Evolutionary conservation across 2,329 filamentous ascomycete species (phyloP), one percentile per base, ranked within the genome.

Genomic region (Epichloe festucae): DNA sequence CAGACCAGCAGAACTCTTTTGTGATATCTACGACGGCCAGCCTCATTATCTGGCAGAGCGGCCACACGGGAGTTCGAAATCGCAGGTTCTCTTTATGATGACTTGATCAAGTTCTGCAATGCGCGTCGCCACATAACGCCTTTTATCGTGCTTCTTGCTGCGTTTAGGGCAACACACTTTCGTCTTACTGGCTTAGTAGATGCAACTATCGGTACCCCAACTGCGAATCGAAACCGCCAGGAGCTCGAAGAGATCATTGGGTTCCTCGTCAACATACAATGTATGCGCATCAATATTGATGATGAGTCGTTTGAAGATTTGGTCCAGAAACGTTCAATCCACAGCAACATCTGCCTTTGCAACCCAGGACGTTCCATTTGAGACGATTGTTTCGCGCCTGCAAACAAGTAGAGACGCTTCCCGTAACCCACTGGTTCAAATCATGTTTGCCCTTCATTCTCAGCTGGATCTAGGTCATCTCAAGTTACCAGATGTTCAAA

Each of bases 221-320:
- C 54, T 3, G 57, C 60, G 1, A 62, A 61, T 10, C 56, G 60
- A 0, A 54, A 60, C 15, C 45, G 57, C 2, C 46, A 46, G 17
- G 60, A 62, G 17, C 12, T 62, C 0, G 50, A 61, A 27, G 46
- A 58, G 12, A 54, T 60, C 0, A 55, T 62, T 7, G 61, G 59
- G 1, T 60, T 59, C 53, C 62, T 63, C 15, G 61, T 62, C 44
- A 62, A 61, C 34, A 53, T 55, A 0, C 61, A 63, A 35, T 63
- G 61, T 15, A 58, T 63, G 21, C 52, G 60, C n/a, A 51, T 62
- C 39, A 44, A 21, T 1, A 12, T 63, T 6, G 43, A 44, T 1
- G 51, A 42, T 5, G 17, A 42, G 6, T 21, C 40, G 10, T 42
- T 42, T 21, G 3, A 42, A 2, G 40, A 42, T 10, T 21, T 42